Evolutionary conservation across 257 asterid species (phyloP), one percentile per base, ranked within the genome.

Genomic region (Solanum corneliomulleri): DNA sequence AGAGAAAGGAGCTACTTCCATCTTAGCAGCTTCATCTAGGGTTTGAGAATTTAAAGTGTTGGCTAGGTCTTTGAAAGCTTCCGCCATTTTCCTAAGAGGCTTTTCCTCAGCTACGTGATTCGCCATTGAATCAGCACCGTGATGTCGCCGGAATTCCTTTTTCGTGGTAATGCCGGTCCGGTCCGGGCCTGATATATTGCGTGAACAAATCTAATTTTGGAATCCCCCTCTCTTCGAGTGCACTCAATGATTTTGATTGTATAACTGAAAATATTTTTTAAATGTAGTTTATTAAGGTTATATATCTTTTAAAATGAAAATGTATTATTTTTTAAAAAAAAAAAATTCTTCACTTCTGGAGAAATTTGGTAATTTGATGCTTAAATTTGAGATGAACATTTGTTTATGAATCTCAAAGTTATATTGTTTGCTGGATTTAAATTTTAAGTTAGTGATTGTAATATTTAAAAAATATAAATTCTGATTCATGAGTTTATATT

Each of bases 71-170:
- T 89, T 90, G 92, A 96, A 96, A 66, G 98, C 95, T 18, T 91
- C 99, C 66, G 98, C 94, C 93, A 96, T 93, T 90, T 90, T 90
- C 89, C 85, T 91, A 52, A 96, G 94, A 44, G 98, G 94, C 89
- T 91, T 93, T 16, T 86, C 92, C 76, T 87, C 94, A 78, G 45
- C 94, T 49, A 5, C 35, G 31, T 21, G 47, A 11, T 52, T 86
- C 83, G 92, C 92, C 92, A 89, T 87, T 56, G 83, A 70, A 47
- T 76, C 58, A 4, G 39, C 39, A 15, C 83, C 33, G 83, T 4
- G 35, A 5, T 44, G 56, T 42, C 21, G n/a, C n/a, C 81, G 81
- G 81, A 21, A 5, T 37, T 27, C 3, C 6, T 33, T 72, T 37
- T 72, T 72, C 8, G 31, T 20, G 81, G 49, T 37, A 74, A 74